A percentile compares a stretch with the other conserved stretches of the same genome.
Evolutionary conservation across 805 yeast genomes (phyloP).

Genomic region (Cyberlindnera subsufficiens): DNA sequence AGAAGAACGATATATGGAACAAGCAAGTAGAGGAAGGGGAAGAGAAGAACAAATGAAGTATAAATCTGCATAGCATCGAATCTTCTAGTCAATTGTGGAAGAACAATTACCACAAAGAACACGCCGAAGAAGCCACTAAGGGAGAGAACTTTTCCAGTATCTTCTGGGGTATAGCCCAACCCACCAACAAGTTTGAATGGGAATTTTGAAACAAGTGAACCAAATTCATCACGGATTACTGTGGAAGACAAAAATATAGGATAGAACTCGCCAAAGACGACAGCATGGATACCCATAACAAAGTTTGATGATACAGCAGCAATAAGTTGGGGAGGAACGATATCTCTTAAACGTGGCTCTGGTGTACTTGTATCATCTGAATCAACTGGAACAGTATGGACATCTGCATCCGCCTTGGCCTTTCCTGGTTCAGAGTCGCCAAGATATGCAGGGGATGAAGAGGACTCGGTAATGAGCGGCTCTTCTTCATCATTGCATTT

Average conservation of each 20-base stretch:
- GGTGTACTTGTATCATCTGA: background rate
- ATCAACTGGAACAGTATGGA: background rate
- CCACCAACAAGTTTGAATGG: slow-evolving; percentile 20
- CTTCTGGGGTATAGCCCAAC: slow-evolving; percentile 13
- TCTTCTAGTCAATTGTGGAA: slow-evolving; percentile 19
- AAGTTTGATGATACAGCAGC: slow-evolving; percentile 7
- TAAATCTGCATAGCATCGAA: slow-evolving; percentile 17
- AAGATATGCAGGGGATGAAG: background rate
- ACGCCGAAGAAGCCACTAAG: slow-evolving; percentile 18
- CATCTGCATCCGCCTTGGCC: background rate
- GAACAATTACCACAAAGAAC: slow-evolving; percentile 11
- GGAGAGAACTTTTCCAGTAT: slow-evolving; percentile 18
- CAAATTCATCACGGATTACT: slow-evolving; percentile 9
- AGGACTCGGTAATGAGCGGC: background rate
- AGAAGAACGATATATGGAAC: slow-evolving; percentile 16
- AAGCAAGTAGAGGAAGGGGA: slow-evolving; percentile 14
- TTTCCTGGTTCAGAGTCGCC: background rate
- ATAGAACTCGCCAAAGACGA: slow-evolving; percentile 10
- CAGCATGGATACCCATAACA: slow-evolving; percentile 7
- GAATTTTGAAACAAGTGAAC: slow-evolving; percentile 10
- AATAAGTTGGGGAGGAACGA: slow-evolving; percentile 5
- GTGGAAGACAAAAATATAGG: slow-evolving; percentile 13
- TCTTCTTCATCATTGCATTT: background rate
- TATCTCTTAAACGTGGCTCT: slow-evolving; percentile 1
- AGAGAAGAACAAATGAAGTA: slow-evolving; percentile 9